phyloP scores from a whole-genome alignment of 2,329 filamentous ascomycete species.

The Fusarium beomiforme region DNA sequence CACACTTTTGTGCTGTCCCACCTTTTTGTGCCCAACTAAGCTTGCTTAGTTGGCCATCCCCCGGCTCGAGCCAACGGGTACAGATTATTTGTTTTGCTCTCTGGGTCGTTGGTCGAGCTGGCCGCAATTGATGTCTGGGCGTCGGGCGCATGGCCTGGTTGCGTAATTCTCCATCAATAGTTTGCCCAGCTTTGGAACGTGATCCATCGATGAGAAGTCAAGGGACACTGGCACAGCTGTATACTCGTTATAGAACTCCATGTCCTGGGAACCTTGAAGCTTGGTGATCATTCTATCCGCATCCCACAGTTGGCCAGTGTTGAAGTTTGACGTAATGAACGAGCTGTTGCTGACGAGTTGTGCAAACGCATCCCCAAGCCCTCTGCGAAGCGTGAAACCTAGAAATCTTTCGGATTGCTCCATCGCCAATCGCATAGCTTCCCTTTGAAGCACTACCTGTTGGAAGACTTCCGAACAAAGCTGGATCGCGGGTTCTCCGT shows the following conservation, averaged over 20 bases:
- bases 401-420: too few species aligned
- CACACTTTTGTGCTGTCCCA: too few species aligned
- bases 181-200: accelerated
- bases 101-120: neutral
- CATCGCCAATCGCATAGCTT: neutral
- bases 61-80: too few species aligned
- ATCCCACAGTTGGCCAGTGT: neutral
- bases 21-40: too few species aligned
- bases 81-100: too few species aligned
- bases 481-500: accelerated
- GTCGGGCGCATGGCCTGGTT: neutral
- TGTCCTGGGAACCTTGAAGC: too few species aligned
- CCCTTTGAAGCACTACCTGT: neutral
- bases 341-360: neutral
- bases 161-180: neutral
- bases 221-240: accelerated
- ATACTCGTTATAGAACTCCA: accelerated
- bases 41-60: too few species aligned
- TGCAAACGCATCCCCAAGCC: neutral
- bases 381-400: too few species aligned
- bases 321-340: neutral
- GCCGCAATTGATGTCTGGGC: neutral
- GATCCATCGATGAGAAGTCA: too few species aligned
- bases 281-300: neutral
- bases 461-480: slow-evolving; percentile 11